Evolutionary conservation across 345 rosid species (phyloP), one percentile per base, ranked within the genome.

Genomic region (Microcos paniculata): DNA sequence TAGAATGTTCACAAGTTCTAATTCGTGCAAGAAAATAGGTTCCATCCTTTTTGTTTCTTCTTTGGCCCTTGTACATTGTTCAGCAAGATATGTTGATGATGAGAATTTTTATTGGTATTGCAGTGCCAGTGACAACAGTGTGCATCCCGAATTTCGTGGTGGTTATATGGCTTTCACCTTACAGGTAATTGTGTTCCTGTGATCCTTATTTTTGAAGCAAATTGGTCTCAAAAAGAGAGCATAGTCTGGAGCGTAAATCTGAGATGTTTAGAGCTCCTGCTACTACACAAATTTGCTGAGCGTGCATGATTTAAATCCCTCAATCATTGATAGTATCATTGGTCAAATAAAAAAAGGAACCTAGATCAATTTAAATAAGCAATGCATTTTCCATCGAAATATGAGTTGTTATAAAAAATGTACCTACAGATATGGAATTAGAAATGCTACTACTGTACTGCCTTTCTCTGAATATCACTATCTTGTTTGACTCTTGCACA

Each of bases 101-200:
- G 58, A 76, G 67, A 71, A 64, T 80, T 45, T 38, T 6, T 78
- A 35, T 79, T 73, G 63, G 69, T 65, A 71, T 79, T 83, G 76
- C 87, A 92, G 97, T 85, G 89, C 89, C 78, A 81, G 74, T 66
- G 98, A 92, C 63, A 80, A n/a, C 16, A 85, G 91, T 40, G 94
- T 94, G 42, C 77, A 58, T 72, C 90, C 88, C 31, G 88, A 88
- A 66, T 48, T 81, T 77, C 88, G 84, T 64, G 97, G 98, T 75
- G 89, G 95, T 77, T 94, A 91, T 70, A 49, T n/a, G n/a, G n/a
- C n/a, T n/a, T n/a, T n/a, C n/a, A n/a, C n/a, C n/a, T n/a, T n/a
- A n/a, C n/a, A n/a, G n/a, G n/a, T n/a, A n/a, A n/a, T n/a, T n/a
- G n/a, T n/a, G n/a, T n/a, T n/a, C n/a, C n/a, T n/a, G n/a, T 40